Conservation (phyloP, 345 rosid species). For the Populus alba region DNA sequence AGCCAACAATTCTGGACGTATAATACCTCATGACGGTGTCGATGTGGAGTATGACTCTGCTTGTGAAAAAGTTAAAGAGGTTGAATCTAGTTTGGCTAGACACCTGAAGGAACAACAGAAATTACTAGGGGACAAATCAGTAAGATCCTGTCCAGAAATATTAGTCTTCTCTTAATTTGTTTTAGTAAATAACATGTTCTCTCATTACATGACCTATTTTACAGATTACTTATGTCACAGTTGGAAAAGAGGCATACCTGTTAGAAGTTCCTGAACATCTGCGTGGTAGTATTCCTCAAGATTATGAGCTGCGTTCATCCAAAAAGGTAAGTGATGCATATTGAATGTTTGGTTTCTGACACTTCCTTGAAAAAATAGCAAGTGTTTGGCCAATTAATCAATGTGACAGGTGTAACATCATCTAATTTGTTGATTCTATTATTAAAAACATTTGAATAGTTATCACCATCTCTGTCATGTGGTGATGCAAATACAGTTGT, state of each 20-base stretch:
- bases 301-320: slow-evolving; percentile 90
- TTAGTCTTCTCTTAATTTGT: slow-evolving; percentile 12
- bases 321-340: slow-evolving; percentile 59
- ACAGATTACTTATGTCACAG: slow-evolving; percentile 81
- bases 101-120: slow-evolving; percentile 85
- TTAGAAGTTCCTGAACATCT: slow-evolving; percentile 86
- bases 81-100: slow-evolving; percentile 60
- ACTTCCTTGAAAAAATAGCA: background rate
- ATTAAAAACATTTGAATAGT: background rate
- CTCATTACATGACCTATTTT: slow-evolving; percentile 19
- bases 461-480: background rate
- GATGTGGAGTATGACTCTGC: slow-evolving; percentile 80
- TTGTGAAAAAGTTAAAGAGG: slow-evolving; percentile 49
- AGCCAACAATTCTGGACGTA: slow-evolving; percentile 80
- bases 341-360: background rate
- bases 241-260: slow-evolving; percentile 85
- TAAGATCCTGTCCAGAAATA: slow-evolving; percentile 34
- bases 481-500: background rate
- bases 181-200: slow-evolving; percentile 26
- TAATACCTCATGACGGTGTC: slow-evolving; percentile 82
- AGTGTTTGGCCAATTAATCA: background rate
- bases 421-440: background rate
- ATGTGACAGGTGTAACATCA: background rate
- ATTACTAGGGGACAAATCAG: slow-evolving; percentile 76
- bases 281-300: slow-evolving; percentile 66